Conservation (phyloP, 2,329 filamentous ascomycete species). For the Penicillium italicum region DNA sequence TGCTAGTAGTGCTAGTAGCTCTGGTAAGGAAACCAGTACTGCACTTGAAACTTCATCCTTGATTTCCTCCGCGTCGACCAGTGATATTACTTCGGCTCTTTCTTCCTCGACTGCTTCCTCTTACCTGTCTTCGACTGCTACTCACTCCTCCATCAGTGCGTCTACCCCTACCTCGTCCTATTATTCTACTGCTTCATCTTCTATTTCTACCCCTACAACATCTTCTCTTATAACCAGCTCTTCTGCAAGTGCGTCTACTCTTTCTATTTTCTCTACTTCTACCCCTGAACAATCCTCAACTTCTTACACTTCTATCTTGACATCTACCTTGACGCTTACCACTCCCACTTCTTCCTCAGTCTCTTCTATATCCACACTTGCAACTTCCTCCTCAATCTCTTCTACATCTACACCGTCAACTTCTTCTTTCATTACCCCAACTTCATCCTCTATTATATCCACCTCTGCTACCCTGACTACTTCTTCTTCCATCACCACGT, state of each 20-base stretch:
- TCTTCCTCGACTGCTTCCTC: constrained; percentile 14
- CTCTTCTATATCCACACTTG: too few species aligned
- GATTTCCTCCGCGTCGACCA: constrained; percentile 18
- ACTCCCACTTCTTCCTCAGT: constrained; percentile 10
- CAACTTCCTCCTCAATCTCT: constrained; percentile 14
- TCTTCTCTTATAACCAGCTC: constrained; percentile 25
- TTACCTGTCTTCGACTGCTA: constrained; percentile 17
- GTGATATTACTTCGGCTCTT: constrained; percentile 16
- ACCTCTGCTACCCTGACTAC: constrained; percentile 12
- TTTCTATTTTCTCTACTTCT: constrained; percentile 5
- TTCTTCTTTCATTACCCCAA: constrained; percentile 19
- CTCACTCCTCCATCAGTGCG: constrained; percentile 9
- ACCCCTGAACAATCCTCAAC: constrained; percentile 2
- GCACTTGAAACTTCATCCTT: constrained; percentile 27
- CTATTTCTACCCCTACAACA: constrained; percentile 16
- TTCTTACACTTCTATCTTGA: not conserved
- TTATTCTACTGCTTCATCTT: constrained; percentile 15
- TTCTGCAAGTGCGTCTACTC: constrained; percentile 19
- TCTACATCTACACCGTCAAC: constrained; percentile 18
- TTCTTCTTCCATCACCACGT: constrained; percentile 1
- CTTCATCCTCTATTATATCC: constrained; percentile 16
- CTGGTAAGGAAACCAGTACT: constrained; percentile 26
- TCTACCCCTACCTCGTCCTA: constrained; percentile 11
- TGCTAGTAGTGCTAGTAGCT: constrained; percentile 17
- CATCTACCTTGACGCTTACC: constrained; percentile 2